phyloP scores from a whole-genome alignment of 2,329 filamentous ascomycete genomes.

The Hawksworthiomyces lignivorus region DNA sequence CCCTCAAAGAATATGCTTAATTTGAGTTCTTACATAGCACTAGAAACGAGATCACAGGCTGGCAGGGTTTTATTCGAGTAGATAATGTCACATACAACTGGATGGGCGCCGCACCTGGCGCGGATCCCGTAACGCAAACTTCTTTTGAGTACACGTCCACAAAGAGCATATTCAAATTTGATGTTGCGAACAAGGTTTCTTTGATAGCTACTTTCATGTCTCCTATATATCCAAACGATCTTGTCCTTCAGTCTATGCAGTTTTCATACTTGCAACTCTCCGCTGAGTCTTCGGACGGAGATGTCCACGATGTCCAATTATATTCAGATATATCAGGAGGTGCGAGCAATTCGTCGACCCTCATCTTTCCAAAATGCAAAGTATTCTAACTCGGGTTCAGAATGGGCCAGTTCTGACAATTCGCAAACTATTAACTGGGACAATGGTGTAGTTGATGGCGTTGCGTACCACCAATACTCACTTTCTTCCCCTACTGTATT shows the following conservation, averaged over 20 bases:
- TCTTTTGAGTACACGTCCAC: slow-evolving; percentile 65
- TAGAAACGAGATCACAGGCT: slow-evolving; percentile 51
- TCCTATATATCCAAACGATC: slow-evolving; percentile 58
- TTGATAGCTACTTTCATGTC: slow-evolving; percentile 66
- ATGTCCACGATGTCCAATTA: slow-evolving; percentile 56
- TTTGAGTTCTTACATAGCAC: no score
- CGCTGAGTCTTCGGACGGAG: slow-evolving; percentile 55
- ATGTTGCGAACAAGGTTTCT: slow-evolving; percentile 51
- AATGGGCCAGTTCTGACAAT: slow-evolving; percentile 63
- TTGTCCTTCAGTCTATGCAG: slow-evolving; percentile 58
- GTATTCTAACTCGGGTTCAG: slow-evolving; percentile 31
- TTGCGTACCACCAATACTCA: slow-evolving; percentile 59
- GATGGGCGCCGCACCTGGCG: slow-evolving; percentile 52
- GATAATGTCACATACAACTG: slow-evolving; percentile 58
- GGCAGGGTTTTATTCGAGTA: slow-evolving; percentile 63
- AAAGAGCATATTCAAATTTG: slow-evolving; percentile 60
- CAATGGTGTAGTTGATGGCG: slow-evolving; percentile 37
- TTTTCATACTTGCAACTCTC: slow-evolving; percentile 64
- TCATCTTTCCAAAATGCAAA: no score
- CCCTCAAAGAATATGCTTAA: background rate
- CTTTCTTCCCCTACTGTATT: slow-evolving; percentile 56
- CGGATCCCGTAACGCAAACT: slow-evolving; percentile 49
- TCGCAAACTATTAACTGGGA: slow-evolving; percentile 54
- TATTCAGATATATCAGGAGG: slow-evolving; percentile 67
- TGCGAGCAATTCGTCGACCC: slow-evolving; percentile 24